Base-by-base conservation (phyloP, 1,284 basidiomycete species). In the Sphagnurus paluster region DNA sequence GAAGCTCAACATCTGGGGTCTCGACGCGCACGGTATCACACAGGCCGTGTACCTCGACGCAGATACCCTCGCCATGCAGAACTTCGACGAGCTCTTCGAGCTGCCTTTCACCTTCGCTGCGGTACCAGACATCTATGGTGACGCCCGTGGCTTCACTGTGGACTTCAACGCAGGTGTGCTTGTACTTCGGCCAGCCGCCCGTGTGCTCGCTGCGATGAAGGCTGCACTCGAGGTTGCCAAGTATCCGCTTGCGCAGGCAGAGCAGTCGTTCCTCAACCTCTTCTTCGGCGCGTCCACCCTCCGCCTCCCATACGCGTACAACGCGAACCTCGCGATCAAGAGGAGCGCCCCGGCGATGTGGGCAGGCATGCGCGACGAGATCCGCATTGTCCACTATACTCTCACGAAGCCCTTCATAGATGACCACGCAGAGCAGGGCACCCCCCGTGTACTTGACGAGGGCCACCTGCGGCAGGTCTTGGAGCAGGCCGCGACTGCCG, bases 151-250 rank as follows among this genome's bases (percentile, higher is more conserved):
- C 0, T 75, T 70, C 57, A 59, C 58, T 11, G 44, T 68, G 24
- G 58, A 54, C 29, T 73, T 76, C 56, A 75, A 75, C 54, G 67
- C 74, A 6, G 74, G 74, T 20, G 69, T 76, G 9, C 55, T 76
- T 41, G 59, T 65, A 38, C 55, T 72, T 19, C 61, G 62, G 1
- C 66, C 73, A 0, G 65, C 65, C 16, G 59, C 57, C 5, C 48
- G 34, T 2, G 57, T 70, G 17, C 63, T 70, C 49, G 43, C 56
- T 9, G 59, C 66, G 42, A 74, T 75, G 70, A 62, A 63, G 21
- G 16, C 41, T 8, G 62, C 62, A 42, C 56, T 76, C 16, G 62
- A 65, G 35, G 56, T 45, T 1, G 69, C 72, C 10, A 51, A 47
- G 16, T 75, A 64, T 54, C 68, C 65, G 5, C 60, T 56, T 3